Conservation (phyloP, 129 eudicot genomes). For the Ambrosia trifida region DNA sequence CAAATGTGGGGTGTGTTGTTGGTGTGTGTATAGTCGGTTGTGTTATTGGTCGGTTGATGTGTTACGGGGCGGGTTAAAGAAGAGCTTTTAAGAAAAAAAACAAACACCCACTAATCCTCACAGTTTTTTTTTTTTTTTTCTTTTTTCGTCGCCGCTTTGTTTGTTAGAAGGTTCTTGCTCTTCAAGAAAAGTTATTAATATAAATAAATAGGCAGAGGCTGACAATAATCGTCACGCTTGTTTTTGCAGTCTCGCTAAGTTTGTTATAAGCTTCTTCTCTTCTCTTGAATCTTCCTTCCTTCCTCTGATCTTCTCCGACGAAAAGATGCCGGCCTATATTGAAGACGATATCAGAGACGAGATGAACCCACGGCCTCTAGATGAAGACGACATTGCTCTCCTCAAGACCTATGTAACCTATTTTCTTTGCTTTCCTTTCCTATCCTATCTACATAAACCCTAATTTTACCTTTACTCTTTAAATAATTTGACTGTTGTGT, state of each 20-base stretch:
- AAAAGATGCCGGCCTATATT: constrained; percentile 54
- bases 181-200: too few species aligned
- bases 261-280: constrained; percentile 9
- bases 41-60: too few species aligned
- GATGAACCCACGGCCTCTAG: constrained; percentile 90
- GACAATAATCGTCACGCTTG: background rate
- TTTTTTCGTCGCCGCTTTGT: too few species aligned
- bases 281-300: background rate
- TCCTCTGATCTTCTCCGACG: constrained; percentile 19
- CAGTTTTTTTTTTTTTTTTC: too few species aligned
- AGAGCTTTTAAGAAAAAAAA: too few species aligned
- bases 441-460: constrained; percentile 16
- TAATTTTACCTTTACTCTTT: background rate
- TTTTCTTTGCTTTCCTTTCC: background rate
- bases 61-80: too few species aligned
- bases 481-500: too few species aligned
- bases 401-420: constrained; percentile 77
- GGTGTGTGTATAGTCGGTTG: too few species aligned
- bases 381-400: constrained; percentile 90
- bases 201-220: background rate
- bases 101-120: too few species aligned
- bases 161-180: too few species aligned
- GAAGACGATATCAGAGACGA: constrained; percentile 94
- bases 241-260: background rate
- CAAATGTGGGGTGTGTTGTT: too few species aligned